phyloP scores from a whole-genome alignment of 2,329 filamentous ascomycete genomes.

The Xylariales sp. region DNA sequence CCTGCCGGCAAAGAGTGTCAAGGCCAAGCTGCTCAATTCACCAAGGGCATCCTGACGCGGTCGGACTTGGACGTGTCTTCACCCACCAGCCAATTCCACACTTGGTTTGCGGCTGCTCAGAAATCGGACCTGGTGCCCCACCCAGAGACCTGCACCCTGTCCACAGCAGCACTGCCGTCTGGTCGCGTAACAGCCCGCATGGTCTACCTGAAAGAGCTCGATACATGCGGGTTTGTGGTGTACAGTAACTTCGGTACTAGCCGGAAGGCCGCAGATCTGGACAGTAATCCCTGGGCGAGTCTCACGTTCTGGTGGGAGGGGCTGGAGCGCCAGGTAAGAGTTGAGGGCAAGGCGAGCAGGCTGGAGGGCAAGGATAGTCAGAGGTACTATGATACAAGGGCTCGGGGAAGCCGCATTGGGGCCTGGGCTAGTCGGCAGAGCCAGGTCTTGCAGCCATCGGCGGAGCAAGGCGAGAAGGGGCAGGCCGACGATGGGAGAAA shows the following conservation, averaged over 20 bases:
- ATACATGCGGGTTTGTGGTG: conserved; percentile 76
- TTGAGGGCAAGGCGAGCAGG: conserved; percentile 73
- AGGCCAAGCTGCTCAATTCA: conserved; percentile 73
- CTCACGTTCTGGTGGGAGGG: conserved; percentile 89
- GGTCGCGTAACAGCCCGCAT: conserved; percentile 80
- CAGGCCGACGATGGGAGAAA: conserved; percentile 62
- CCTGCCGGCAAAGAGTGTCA: conserved; percentile 54
- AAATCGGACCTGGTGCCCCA: conserved; percentile 50
- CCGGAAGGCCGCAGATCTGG: conserved; percentile 62
- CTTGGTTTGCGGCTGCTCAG: conserved; percentile 78
- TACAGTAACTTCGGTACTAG: conserved; percentile 91
- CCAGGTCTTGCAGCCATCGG: conserved; percentile 55
- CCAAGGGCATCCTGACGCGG: conserved; percentile 53
- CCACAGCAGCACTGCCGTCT: conserved; percentile 77
- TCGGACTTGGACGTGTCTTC: conserved; percentile 54
- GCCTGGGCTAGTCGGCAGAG: conserved; percentile 94
- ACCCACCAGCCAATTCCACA: conserved; percentile 81
- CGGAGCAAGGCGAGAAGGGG: conserved; percentile 17
- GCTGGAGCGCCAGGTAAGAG: conserved; percentile 82
- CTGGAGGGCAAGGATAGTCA: conserved; percentile 68
- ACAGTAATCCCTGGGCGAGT: conserved; percentile 69
- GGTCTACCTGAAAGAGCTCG: conserved; percentile 95
- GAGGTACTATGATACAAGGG: conserved; percentile 61
- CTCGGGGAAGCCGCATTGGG: conserved; percentile 77
- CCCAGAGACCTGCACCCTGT: conserved; percentile 83